Evolutionary conservation across 2,329 filamentous ascomycete genomes (phyloP).

Genomic region (Nothomitra cinnamomea): DNA sequence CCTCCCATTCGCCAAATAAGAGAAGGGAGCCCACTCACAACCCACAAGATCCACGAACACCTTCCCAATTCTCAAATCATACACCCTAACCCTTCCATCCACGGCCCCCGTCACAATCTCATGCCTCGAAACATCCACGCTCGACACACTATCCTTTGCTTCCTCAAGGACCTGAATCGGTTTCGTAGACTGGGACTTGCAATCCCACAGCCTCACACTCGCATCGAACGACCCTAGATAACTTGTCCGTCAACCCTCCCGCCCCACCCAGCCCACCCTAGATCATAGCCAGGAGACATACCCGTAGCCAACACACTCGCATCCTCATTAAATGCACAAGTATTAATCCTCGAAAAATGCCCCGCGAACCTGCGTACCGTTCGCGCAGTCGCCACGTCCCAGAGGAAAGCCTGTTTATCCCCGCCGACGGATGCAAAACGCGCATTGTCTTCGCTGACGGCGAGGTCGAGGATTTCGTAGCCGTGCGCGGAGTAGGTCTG

Average conservation of each 20-base stretch:
- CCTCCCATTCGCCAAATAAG: neutral
- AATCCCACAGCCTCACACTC: conserved; percentile 62
- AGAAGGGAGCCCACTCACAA: conserved; percentile 19
- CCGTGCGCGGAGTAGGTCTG: conserved; percentile 82
- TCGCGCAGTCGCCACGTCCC: conserved; percentile 73
- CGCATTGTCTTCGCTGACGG: conserved; percentile 58
- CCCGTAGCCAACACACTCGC: conserved; percentile 51
- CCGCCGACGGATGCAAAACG: conserved; percentile 77
- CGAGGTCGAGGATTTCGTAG: conserved; percentile 75
- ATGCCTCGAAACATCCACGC: conserved; percentile 24
- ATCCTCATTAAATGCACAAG: conserved; percentile 61
- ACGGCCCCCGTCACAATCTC: conserved; percentile 61
- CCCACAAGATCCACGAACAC: conserved; percentile 55
- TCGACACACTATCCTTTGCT: conserved; percentile 49
- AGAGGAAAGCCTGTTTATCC: conserved; percentile 80
- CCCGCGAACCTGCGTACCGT: conserved; percentile 63
- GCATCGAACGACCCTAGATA: conserved; percentile 50
- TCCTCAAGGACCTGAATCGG: conserved; percentile 59
- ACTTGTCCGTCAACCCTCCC: neutral
- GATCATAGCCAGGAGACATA: too few species aligned
- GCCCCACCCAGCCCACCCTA: neutral
- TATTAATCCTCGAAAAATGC: conserved; percentile 59
- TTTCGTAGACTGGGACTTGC: conserved; percentile 34
- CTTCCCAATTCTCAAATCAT: conserved; percentile 65
- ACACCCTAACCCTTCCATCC: conserved; percentile 64